A percentile compares a stretch with the other conserved stretches of the same genome.
These are phyloP conservation scores for Salisapilia sapeloensis DNA, from an alignment of 352 stramenopile species.

Conservation along the genomic window DNA sequence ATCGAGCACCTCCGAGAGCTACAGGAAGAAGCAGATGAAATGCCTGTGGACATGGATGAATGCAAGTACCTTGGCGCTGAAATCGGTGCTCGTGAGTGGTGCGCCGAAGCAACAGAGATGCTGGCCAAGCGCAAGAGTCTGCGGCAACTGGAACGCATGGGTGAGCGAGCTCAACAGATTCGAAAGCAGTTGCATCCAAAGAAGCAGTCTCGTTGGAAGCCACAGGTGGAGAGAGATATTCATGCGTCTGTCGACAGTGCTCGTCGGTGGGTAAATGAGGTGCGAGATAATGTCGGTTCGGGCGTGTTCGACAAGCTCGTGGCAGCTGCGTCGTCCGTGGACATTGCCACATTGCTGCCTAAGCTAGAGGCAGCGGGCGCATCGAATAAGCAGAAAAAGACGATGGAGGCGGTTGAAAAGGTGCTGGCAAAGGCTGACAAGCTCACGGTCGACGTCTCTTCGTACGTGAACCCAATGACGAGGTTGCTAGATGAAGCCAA, in stretches of 20 bases:
- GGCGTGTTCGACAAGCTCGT: conserved; percentile 51
- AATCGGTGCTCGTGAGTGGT: conserved; percentile 69
- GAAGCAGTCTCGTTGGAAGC: conserved; percentile 71
- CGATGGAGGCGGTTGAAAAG: conserved; percentile 44
- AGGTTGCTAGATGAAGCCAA: conserved; percentile 31
- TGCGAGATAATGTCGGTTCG: conserved; percentile 45
- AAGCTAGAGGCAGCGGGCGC: neutral
- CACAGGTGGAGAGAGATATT: conserved; percentile 67
- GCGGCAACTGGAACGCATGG: conserved; percentile 37
- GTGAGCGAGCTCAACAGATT: conserved; percentile 49
- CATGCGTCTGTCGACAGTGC: conserved; percentile 41
- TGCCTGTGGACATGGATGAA: conserved; percentile 83
- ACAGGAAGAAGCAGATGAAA: conserved; percentile 59
- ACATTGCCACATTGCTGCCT: conserved; percentile 8
- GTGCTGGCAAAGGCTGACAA: conserved; percentile 43
- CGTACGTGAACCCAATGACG: conserved; percentile 35
- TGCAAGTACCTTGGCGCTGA: conserved; percentile 60
- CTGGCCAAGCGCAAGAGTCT: conserved; percentile 40
- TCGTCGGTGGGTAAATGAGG: conserved; percentile 57
- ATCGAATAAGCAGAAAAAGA: conserved; percentile 31
- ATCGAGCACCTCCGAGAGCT: conserved; percentile 62
- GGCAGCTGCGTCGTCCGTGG: conserved; percentile 9
- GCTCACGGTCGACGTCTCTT: conserved; percentile 42
- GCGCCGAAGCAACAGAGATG: conserved; percentile 24
- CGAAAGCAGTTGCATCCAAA: conserved; percentile 50